These are phyloP conservation scores for Penicillium verrucosum DNA, from an alignment of 2,329 filamentous ascomycete genomes.

Conservation along the genomic window DNA sequence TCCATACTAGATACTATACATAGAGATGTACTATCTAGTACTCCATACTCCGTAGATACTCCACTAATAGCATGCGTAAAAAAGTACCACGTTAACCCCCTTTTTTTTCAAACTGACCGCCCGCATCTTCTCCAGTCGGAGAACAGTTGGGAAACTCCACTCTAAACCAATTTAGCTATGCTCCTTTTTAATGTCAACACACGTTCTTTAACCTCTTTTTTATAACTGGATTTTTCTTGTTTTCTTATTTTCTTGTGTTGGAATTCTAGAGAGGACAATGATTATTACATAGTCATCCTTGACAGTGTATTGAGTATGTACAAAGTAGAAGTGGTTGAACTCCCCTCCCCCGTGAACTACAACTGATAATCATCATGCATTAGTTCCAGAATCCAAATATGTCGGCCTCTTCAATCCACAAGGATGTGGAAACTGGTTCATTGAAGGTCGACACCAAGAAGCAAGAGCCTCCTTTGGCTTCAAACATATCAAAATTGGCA, in stretches of 20 bases:
- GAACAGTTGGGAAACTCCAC: conserved; percentile 31
- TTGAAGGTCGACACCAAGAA: conserved; percentile 20
- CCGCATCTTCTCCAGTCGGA: conserved; percentile 24
- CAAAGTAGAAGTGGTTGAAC: not conserved
- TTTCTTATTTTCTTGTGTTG: not conserved
- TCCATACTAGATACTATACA: not conserved
- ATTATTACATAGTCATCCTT: conserved; percentile 2
- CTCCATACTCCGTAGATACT: not conserved
- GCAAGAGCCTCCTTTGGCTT: conserved; percentile 19
- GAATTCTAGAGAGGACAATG: conserved; percentile 9
- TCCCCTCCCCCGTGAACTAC: conserved; percentile 8
- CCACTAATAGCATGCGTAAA: not conserved
- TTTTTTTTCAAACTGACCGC: conserved; percentile 16
- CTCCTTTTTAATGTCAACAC: conserved; percentile 26
- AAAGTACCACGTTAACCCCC: not conserved
- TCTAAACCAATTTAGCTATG: conserved; percentile 23
- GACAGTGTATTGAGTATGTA: conserved; percentile 16
- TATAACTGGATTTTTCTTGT: not conserved
- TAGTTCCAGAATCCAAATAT: conserved; percentile 25
- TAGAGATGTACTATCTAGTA: too few relatives aligned
- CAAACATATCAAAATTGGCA: conserved; percentile 23
- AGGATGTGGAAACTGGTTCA: conserved; percentile 16
- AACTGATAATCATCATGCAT: conserved; percentile 16
- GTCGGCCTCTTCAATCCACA: conserved; percentile 18
- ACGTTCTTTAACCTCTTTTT: not conserved